A percentile compares a stretch with the other conserved stretches of the same genome.
These are phyloP conservation scores for cucumber (Cucumis sativus) DNA, from an alignment of 306 rosid species.

Conservation along the genomic window Cucumber_9930_V3 NC_026655.2:10564501-10565000, in stretches of 20 bases:
- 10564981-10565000: no score
- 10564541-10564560: slow-evolving; percentile 26
- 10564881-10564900: neutral
- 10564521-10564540: slow-evolving; percentile 91
- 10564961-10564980: no score
- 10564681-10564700: slow-evolving; percentile 70
- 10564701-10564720: slow-evolving; percentile 67
- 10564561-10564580: neutral
- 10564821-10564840: neutral
- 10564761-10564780: neutral
- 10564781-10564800: neutral
- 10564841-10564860: neutral
- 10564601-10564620: neutral
- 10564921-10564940: no score
- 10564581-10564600: neutral
- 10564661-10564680: slow-evolving; percentile 73
- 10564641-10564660: slow-evolving; percentile 16
- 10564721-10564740: slow-evolving; percentile 44
- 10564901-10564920: neutral
- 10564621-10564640: no score
- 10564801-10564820: neutral
- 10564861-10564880: neutral
- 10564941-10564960: no score
- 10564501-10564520: slow-evolving; percentile 70
- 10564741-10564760: neutral